Evolutionary conservation across 495 filamentous ascomycete species (phyloP), one percentile per base, ranked within the genome.

Genomic region (Annulohypoxylon maeteangense): DNA sequence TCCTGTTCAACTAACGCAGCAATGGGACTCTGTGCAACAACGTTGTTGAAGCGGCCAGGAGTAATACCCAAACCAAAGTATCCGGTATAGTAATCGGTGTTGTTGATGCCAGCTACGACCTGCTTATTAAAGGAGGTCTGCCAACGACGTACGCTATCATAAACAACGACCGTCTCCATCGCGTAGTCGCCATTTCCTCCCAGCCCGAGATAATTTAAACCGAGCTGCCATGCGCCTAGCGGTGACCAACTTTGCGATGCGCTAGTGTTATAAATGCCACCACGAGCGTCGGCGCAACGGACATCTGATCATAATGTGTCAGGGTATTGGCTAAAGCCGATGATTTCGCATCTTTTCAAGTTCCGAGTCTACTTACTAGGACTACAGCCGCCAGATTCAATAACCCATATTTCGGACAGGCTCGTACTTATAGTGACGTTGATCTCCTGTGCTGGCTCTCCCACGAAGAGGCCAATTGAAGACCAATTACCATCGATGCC

Each of bases 401-500:
- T 80, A 4, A 87, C 84, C 87, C 87, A 90, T 20, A 85, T 83
- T 71, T 88, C 86, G 23, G 84, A 82, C 42, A 87, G 75, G 11
- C 81, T 82, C 2, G 88, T 90, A 65, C 85, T 87, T 44, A 85
- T 80, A 27, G 86, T 81, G 54, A 89, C 81, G 64, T 88, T 85
- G 4, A 90, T 76, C 53, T 85, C 81, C 75, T 90, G 87, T 12
- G 80, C 78, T 20, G 85, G 82, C n/a, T 82, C 82, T 29, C 89
- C 89, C 4, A 90, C 80, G 51, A 81, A 83, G 57, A 90, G 79
- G 10, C 80, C 78, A 57, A 89, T 81, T 48, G 80, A 81, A 22
- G 84, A 86, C 84, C 84, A 89, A 56, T 72, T 81, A 16, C 84
- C 84, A 64, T 86, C 84, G 60, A 82, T 78, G 4, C 83, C 83